Conservation (phyloP, 1,284 basidiomycete genomes). For the Lentinus polychrous region DNA sequence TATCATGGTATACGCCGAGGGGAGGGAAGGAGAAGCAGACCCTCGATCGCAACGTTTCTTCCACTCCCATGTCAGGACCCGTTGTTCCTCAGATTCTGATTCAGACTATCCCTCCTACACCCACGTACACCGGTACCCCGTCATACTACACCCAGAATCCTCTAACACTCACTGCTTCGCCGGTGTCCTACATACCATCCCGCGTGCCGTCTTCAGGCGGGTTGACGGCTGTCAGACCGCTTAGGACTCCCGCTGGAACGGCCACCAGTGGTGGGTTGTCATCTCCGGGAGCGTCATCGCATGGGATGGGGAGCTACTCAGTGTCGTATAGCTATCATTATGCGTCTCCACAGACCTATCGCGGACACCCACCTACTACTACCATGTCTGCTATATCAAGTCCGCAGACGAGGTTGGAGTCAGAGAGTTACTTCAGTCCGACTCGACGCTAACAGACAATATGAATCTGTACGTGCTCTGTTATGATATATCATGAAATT, state of each 20-base stretch:
- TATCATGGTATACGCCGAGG: constrained; percentile 7
- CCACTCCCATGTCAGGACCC: background rate
- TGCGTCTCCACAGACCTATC: background rate
- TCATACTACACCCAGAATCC: background rate
- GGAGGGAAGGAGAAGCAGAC: background rate
- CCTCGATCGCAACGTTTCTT: background rate
- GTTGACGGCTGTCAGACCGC: constrained; percentile 2
- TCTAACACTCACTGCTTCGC: constrained; percentile 4
- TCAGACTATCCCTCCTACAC: constrained; percentile 8
- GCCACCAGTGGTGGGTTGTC: background rate
- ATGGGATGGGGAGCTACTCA: constrained; percentile 5
- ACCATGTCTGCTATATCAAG: constrained; percentile 2
- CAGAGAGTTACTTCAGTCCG: constrained; percentile 3
- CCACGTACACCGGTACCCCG: background rate
- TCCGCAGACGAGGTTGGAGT: constrained; percentile 1
- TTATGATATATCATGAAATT: too few relatives aligned
- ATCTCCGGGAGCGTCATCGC: constrained; percentile 6
- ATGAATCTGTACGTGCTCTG: too few relatives aligned
- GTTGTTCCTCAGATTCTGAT: constrained; percentile 2
- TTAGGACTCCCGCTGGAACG: constrained; percentile 1
- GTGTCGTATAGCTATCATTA: constrained; percentile 7
- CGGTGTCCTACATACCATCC: background rate
- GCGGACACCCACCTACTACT: background rate
- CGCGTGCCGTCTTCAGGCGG: constrained; percentile 2
- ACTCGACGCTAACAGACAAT: background rate